Evolutionary conservation across 176 grass and related monocot species (phyloP).

Genomic region (Aegilops umbellulata): DNA sequence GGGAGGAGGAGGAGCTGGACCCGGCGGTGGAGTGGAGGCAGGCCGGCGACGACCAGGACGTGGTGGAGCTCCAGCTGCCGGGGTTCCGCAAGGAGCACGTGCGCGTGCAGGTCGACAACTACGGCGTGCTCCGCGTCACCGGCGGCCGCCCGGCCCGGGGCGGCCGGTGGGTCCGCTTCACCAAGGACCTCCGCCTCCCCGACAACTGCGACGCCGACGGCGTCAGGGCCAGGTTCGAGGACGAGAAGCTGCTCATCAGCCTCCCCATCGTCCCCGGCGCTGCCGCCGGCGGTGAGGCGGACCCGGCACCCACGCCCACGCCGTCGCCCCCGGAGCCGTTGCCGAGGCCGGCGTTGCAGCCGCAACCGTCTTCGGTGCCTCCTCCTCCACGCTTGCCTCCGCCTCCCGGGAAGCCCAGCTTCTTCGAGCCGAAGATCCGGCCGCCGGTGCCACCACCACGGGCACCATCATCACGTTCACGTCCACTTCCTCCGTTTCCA

Average conservation of each 20-base stretch:
- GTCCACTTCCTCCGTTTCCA: not conserved
- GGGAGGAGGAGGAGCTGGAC: constrained; percentile 30
- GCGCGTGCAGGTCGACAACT: constrained; percentile 40
- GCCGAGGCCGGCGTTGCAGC: not conserved
- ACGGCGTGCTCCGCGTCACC: constrained; percentile 37
- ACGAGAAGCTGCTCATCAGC: constrained; percentile 27
- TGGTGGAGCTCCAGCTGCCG: constrained; percentile 43
- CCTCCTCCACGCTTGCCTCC: not conserved
- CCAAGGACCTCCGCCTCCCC: constrained; percentile 40
- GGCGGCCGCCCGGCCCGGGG: constrained; percentile 25
- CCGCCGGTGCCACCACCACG: not conserved
- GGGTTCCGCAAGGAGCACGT: constrained; percentile 60
- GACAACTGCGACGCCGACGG: constrained; percentile 33
- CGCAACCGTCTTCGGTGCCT: not conserved
- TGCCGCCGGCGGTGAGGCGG: not conserved
- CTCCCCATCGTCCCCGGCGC: constrained; percentile 17
- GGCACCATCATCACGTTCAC: not conserved
- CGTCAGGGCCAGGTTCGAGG: constrained; percentile 53
- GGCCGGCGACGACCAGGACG: not conserved
- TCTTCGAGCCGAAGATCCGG: not conserved
- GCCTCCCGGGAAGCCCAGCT: not conserved
- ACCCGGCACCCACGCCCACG: not conserved
- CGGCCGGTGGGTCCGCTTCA: constrained; percentile 27
- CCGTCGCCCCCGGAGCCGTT: not conserved
- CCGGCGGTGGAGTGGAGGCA: constrained; percentile 27